Evolutionary conservation across 2,329 filamentous ascomycete genomes (phyloP).

Genomic region (Alternaria conjuncta): DNA sequence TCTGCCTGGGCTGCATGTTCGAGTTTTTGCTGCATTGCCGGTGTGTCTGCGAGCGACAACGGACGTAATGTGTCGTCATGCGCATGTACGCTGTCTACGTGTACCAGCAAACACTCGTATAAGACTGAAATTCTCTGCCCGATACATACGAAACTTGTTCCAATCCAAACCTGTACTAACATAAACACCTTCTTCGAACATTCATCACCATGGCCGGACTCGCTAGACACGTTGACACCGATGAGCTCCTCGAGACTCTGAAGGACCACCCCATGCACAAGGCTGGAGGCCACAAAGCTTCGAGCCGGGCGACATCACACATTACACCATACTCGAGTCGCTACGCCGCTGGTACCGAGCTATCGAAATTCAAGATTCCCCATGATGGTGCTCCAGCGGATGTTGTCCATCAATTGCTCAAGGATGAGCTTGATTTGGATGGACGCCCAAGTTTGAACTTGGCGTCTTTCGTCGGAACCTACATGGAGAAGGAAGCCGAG

Average conservation of each 20-base stretch:
- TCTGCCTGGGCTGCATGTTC: not conserved
- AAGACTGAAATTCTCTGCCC: not conserved
- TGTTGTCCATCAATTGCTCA: slow-evolving; percentile 67
- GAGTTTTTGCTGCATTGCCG: not conserved
- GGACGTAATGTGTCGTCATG: slow-evolving; percentile 20
- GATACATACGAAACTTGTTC: not conserved
- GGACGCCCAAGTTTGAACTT: slow-evolving; percentile 70
- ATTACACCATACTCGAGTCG: slow-evolving; percentile 64
- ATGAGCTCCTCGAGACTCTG: slow-evolving; percentile 61
- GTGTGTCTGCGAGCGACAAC: not conserved
- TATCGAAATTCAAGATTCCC: slow-evolving; percentile 67
- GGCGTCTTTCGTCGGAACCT: slow-evolving; percentile 73
- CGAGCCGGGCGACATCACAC: slow-evolving; percentile 54
- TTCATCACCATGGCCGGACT: slow-evolving; percentile 54
- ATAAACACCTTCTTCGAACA: not conserved
- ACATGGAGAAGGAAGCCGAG: slow-evolving; percentile 71
- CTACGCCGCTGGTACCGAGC: slow-evolving; percentile 61
- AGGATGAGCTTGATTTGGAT: slow-evolving; percentile 51
- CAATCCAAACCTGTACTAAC: not conserved
- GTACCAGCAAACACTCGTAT: not conserved
- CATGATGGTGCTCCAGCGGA: slow-evolving; percentile 65
- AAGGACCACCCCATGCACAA: slow-evolving; percentile 55
- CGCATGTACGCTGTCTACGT: slow-evolving; percentile 1
- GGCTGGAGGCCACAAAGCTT: slow-evolving; percentile 39
- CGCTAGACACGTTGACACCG: slow-evolving; percentile 60